Evolutionary conservation across 2,329 filamentous ascomycete genomes (phyloP), one percentile per base, ranked within the genome.

Genomic region (Didymellaceae sp.): DNA sequence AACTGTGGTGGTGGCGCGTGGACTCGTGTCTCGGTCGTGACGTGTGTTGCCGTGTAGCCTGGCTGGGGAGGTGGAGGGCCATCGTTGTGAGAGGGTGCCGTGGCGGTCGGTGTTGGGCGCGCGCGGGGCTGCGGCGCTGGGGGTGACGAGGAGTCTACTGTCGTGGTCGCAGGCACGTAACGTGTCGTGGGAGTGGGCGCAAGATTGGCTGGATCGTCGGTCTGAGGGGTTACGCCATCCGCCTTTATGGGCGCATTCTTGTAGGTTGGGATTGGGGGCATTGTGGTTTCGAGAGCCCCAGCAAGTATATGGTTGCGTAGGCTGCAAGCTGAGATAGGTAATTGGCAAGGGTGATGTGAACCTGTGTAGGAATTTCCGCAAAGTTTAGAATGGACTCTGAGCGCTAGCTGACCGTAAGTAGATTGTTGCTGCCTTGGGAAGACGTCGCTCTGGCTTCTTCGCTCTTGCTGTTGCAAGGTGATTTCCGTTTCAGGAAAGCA

Each of bases 201-300:
- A 45, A 62, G 59, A 44, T 62, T 59, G n/a, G 60, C 57, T 5
- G 54, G 56, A 41, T 59, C 46, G 24, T 62, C 57, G 4, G 75
- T 76, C 50, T 75, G 67, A 3, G 73, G 72, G 1, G 72, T 74
- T 18, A 68, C 50, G 25, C 68, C 73, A 32, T 59, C 54, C 49
- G 65, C 58, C 63, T 76, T 77, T 55, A 80, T 79, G 43, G 77
- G 78, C 18, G 73, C 73, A 56, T 79, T 69, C 47, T 75, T 74
- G 70, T 79, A 75, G 46, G 78, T 70, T 33, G 70, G 75, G 34
- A 80, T 74, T 10, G 76, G 77, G 10, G 77, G 75, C 77, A 80
- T 80, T 9, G 31, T 73, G 50, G n/a, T 5, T 3, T 14, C 2
- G 35, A 18, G 14, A 2, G 22, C 20, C 11, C 10, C 6, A 28